These are phyloP conservation scores for Vigna radiata DNA, from an alignment of 306 rosid species.

Conservation along the genomic window DNA sequence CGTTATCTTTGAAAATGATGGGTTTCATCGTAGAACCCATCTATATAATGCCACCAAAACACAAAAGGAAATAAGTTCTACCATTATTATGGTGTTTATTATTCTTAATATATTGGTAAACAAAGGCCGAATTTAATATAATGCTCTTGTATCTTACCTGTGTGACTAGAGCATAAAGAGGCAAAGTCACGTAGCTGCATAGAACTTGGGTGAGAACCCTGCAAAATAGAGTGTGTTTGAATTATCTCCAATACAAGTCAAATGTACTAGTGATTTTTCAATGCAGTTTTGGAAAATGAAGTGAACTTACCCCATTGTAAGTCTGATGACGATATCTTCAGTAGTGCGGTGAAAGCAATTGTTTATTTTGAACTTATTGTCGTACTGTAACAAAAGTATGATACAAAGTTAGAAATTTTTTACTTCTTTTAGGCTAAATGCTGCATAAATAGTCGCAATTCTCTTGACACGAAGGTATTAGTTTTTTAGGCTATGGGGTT, in stretches of 20 bases:
- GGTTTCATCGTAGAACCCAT: conserved; percentile 82
- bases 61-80: not conserved
- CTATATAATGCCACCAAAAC: conserved; percentile 43
- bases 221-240: conserved; percentile 34
- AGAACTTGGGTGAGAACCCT: conserved; percentile 70
- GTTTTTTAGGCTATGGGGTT: not conserved
- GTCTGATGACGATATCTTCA: conserved; percentile 58
- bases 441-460: not conserved
- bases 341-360: conserved; percentile 61
- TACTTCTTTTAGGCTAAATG: not conserved
- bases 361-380: conserved; percentile 26
- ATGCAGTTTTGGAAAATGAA: conserved; percentile 18
- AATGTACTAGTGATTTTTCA: not conserved
- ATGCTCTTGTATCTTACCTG: conserved; percentile 55
- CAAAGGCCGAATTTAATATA: not conserved
- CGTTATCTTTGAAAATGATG: conserved; percentile 65
- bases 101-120: not conserved
- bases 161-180: conserved; percentile 84
- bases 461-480: not conserved
- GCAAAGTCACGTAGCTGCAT: conserved; percentile 85
- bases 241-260: conserved; percentile 8
- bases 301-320: conserved; percentile 65
- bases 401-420: conserved; percentile 20
- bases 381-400: conserved; percentile 49
- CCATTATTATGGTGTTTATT: not conserved